These are phyloP conservation scores for Didymella pinodella DNA, from an alignment of 2,329 filamentous ascomycete genomes.

Conservation along the genomic window DNA sequence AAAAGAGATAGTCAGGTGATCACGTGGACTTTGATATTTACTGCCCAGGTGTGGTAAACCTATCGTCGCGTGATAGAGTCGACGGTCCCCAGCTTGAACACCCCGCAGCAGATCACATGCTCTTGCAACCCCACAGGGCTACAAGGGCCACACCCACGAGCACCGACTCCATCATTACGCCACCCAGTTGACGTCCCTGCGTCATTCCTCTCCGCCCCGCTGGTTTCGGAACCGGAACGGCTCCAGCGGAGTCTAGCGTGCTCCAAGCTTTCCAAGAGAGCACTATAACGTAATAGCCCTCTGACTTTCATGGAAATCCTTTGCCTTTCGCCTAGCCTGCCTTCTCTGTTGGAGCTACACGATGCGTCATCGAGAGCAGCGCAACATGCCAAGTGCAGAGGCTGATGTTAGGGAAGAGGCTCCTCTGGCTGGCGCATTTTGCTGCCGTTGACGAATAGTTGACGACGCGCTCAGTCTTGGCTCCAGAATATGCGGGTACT, in stretches of 20 bases:
- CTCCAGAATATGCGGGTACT: slow-evolving; percentile 14
- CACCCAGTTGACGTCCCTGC: too few relatives aligned
- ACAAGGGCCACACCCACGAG: too few relatives aligned
- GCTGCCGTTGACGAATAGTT: slow-evolving; percentile 6
- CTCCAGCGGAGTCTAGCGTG: slow-evolving; percentile 12
- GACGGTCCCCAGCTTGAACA: neutral
- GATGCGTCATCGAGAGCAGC: slow-evolving; percentile 29
- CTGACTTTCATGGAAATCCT: slow-evolving; percentile 1
- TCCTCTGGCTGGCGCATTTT: slow-evolving; percentile 18
- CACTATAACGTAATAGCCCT: slow-evolving; percentile 18
- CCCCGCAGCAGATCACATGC: neutral
- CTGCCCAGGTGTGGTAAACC: too few relatives aligned
- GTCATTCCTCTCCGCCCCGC: slow-evolving; percentile 3
- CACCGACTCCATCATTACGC: too few relatives aligned
- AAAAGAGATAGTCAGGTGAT: too few relatives aligned
- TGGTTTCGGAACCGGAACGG: slow-evolving; percentile 14
- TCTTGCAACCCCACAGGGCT: neutral
- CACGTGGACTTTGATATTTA: too few relatives aligned
- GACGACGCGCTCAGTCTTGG: slow-evolving; percentile 13
- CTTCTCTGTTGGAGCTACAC: slow-evolving; percentile 6
- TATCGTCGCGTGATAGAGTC: too few relatives aligned
- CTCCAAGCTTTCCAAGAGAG: slow-evolving; percentile 14
- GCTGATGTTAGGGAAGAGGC: slow-evolving; percentile 21
- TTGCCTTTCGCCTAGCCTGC: neutral
- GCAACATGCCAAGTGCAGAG: slow-evolving; percentile 27